Evolutionary conservation across 805 yeast genomes (phyloP).

Genomic region (Cyberlindnera meyerae): DNA sequence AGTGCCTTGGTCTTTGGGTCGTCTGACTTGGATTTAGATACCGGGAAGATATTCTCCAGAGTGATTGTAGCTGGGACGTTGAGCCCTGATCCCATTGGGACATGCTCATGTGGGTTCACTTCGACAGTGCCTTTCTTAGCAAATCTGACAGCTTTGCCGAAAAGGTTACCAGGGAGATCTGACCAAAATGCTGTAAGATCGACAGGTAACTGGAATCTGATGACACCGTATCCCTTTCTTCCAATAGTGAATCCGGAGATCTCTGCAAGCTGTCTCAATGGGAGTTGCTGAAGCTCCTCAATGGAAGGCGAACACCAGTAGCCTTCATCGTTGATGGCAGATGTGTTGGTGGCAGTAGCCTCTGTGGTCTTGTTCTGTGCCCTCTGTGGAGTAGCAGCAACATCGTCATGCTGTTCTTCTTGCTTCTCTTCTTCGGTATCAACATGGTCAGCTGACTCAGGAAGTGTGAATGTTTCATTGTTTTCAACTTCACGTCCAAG

Average conservation of each 20-base stretch:
- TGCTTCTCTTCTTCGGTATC: constrained; percentile 1
- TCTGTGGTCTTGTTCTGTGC: constrained; percentile 2
- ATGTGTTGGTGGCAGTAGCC: constrained; percentile 3
- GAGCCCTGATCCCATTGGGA: constrained; percentile 61
- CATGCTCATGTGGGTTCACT: constrained; percentile 64
- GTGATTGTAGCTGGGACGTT: constrained; percentile 76
- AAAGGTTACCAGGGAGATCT: constrained; percentile 29
- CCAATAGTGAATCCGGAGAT: constrained; percentile 67
- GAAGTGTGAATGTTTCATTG: constrained; percentile 1
- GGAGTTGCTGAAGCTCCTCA: constrained; percentile 38
- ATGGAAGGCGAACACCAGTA: constrained; percentile 75
- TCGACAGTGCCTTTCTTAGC: constrained; percentile 45
- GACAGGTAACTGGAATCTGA: constrained; percentile 63
- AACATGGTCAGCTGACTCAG: not conserved
- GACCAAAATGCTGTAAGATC: constrained; percentile 52
- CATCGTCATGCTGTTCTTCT: no score
- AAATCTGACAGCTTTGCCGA: constrained; percentile 43
- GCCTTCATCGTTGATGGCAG: constrained; percentile 29
- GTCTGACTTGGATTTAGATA: constrained; percentile 20
- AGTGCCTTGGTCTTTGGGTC: constrained; percentile 30
- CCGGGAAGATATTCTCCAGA: constrained; percentile 56
- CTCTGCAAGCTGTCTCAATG: constrained; percentile 44
- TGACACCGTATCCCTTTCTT: constrained; percentile 61
- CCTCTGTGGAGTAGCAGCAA: no score
- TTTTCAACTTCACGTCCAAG: constrained; percentile 20